phyloP scores from a whole-genome alignment of 225 moss, liverwort and hornwort genomes.

The Ulota crispa region DNA sequence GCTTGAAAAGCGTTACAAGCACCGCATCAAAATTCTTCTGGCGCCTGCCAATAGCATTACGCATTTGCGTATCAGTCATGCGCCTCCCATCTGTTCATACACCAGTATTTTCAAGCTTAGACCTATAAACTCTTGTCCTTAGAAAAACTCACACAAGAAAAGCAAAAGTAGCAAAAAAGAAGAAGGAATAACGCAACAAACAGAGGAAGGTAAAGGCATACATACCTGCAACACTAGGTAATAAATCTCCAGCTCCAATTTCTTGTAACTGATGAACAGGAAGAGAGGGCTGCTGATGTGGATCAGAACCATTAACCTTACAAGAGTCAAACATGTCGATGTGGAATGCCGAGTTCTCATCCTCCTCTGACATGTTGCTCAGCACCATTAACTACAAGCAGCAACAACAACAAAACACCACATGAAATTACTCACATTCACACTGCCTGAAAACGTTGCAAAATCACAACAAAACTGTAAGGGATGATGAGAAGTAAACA shows the following conservation, averaged over 20 bases:
- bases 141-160: background rate
- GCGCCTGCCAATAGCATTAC: conserved; percentile 59
- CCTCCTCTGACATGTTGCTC: conserved; percentile 74
- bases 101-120: conserved; percentile 17
- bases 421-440: background rate
- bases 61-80: conserved; percentile 66
- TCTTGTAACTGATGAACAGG: conserved; percentile 74
- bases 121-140: background rate
- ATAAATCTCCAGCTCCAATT: conserved; percentile 70
- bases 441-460: fast-evolving
- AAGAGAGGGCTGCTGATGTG: conserved; percentile 35
- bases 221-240: conserved; percentile 72
- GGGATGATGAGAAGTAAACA: background rate
- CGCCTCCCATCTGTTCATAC: conserved; percentile 69
- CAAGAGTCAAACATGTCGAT: conserved; percentile 83
- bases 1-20: conserved; percentile 38
- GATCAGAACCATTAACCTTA: conserved; percentile 40
- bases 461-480: too few species aligned
- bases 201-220: conserved; percentile 14
- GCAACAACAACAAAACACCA: background rate
- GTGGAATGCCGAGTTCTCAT: conserved; percentile 58
- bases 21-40: conserved; percentile 66
- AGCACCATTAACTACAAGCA: conserved; percentile 67
- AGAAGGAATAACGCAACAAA: background rate
- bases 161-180: background rate